Evolutionary conservation across 2,329 filamentous ascomycete species (phyloP).

Genomic region (Fusarium phyllophilum): DNA sequence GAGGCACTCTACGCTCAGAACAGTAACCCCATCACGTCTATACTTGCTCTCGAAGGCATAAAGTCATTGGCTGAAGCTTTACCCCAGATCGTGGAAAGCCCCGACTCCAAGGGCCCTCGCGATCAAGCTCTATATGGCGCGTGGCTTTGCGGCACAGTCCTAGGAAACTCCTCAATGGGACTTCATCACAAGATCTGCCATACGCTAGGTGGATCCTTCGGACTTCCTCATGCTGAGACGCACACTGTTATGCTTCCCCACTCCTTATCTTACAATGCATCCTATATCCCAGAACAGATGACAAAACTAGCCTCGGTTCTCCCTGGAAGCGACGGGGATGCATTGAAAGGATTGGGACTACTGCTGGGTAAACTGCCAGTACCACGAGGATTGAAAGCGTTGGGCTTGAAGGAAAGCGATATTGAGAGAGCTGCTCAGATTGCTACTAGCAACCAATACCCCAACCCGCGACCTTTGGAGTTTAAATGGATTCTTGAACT

Average conservation of each 20-base stretch:
- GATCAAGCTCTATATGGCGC: background rate
- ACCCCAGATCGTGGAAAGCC: background rate
- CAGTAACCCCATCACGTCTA: background rate
- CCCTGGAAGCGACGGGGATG: background rate
- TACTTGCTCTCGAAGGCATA: accelerated
- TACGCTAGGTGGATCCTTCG: background rate
- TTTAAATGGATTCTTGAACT: background rate
- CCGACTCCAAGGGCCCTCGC: accelerated
- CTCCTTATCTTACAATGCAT: background rate
- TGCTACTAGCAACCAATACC: background rate
- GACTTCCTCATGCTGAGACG: background rate
- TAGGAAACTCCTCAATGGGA: background rate
- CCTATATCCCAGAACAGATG: background rate
- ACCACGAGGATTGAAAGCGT: accelerated
- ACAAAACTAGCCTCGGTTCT: background rate
- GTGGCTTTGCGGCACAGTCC: background rate
- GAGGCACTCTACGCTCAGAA: background rate
- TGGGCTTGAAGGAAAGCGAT: background rate
- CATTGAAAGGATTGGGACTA: accelerated
- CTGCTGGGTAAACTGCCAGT: accelerated
- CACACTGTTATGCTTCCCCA: background rate
- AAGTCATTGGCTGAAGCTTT: background rate
- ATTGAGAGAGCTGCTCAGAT: background rate
- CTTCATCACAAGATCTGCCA: background rate
- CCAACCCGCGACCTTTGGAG: background rate